These are phyloP conservation scores for Pelargonium myrrhifolium DNA, from an alignment of 441 rosid genomes.

Conservation along the genomic window DNA sequence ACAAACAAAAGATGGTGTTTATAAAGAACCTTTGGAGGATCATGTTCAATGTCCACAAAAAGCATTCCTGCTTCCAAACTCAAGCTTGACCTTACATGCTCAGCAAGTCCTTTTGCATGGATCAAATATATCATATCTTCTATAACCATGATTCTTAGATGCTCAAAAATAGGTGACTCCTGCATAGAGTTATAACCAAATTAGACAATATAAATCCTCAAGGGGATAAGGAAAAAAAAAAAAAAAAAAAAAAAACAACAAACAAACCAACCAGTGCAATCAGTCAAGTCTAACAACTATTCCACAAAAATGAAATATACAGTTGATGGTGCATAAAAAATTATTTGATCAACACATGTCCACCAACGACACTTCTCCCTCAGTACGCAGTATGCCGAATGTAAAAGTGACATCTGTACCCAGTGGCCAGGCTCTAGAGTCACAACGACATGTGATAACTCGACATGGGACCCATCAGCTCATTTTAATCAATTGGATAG, in stretches of 20 bases:
- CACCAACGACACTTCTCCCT: not conserved
- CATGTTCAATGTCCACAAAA: conserved; percentile 68
- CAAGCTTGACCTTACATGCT: conserved; percentile 53
- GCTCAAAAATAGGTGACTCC: conserved; percentile 48
- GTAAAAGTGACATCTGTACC: no score
- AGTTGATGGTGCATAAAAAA: not conserved
- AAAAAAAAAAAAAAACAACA: not conserved
- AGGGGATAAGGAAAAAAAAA: no score
- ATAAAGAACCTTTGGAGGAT: conserved; percentile 73
- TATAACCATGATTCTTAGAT: conserved; percentile 63
- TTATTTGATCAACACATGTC: not conserved
- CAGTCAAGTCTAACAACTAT: not conserved
- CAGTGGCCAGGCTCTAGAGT: no score
- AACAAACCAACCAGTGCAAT: not conserved
- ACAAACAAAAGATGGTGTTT: not conserved
- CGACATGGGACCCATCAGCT: no score
- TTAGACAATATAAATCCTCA: not conserved
- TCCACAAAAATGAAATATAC: not conserved
- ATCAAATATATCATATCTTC: conserved; percentile 88
- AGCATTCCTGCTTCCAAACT: conserved; percentile 39
- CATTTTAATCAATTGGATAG: no score
- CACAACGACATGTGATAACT: no score
- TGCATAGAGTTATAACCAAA: conserved; percentile 16
- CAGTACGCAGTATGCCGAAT: no score
- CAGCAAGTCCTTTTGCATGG: conserved; percentile 46